Conservation (phyloP, 2,329 filamentous ascomycete species). For the Sclerotinia sclerotiorum region DNA sequence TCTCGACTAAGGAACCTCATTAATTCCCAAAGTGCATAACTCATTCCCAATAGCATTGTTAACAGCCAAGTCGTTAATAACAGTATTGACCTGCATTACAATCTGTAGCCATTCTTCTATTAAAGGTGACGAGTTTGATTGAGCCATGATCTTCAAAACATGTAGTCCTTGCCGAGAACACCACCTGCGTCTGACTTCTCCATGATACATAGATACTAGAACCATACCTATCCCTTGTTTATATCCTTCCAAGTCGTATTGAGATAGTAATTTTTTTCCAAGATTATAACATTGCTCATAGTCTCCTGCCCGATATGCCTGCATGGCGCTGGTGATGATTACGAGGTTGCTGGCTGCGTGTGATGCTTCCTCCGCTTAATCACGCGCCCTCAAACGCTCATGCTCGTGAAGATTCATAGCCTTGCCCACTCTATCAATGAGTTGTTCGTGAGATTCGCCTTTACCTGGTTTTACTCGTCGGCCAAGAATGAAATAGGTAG, state of each 20-base stretch:
- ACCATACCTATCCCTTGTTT: slow-evolving; percentile 10
- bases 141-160: background rate
- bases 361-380: background rate
- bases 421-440: background rate
- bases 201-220: background rate
- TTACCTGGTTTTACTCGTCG: background rate
- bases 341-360: background rate
- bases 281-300: background rate
- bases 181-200: slow-evolving; percentile 11
- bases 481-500: background rate
- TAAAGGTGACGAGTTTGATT: background rate
- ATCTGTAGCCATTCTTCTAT: background rate
- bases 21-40: background rate
- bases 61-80: background rate
- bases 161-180: background rate
- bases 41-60: background rate
- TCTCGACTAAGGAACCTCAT: background rate
- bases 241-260: slow-evolving; percentile 2
- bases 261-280: background rate
- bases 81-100: background rate
- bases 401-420: background rate
- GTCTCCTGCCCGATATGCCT: background rate
- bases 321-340: background rate
- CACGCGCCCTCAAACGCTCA: background rate
- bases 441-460: background rate